Evolutionary conservation across 1,284 basidiomycete genomes (phyloP), one percentile per base, ranked within the genome.

Genomic region (Bondarzewia mesenterica): DNA sequence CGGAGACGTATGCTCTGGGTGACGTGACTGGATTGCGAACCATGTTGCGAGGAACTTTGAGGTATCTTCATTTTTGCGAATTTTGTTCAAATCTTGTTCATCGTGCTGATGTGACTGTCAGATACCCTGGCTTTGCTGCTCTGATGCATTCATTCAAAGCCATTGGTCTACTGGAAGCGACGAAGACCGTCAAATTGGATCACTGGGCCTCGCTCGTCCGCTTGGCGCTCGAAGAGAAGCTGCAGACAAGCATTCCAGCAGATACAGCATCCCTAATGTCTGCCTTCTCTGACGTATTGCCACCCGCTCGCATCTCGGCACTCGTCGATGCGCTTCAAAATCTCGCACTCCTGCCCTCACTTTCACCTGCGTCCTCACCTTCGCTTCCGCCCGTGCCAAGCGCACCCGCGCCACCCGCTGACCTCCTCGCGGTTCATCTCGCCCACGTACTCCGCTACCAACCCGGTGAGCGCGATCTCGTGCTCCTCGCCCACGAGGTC

Each of bases 401-500:
- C n/a, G 68, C 50, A 15, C 66, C 72, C 0, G 61, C 66, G 43
- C 64, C 79, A 3, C 88, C 91, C 0, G 75, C 95, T 54, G 90
- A 95, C 62, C 70, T 88, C 21, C 82, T 97, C 57, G 83, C 93
- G 2, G 63, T 70, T 27, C 73, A 93, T 3, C 78, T 97, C 14
- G 76, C 88, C 2, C 72, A 82, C 57, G 86, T 82, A 57, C 78
- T 96, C 18, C 72, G 73, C 7, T 97, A 96, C 63, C 65, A 60
- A 0, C 75, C 78, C 0, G 69, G 74, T 25, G 93, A 97, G 65
- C 77, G 84, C 14, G 93, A 97, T 64, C 81, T 92, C 66, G 92
- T 94, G 52, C 77, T 96, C 27, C 78, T 97, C 21, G 76, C 86
- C 52, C 94, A 97, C 67, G 86, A 93, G 61, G 73, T 94, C 55